These are phyloP conservation scores for Sonneratia caseolaris DNA, from an alignment of 345 rosid genomes.

Conservation along the genomic window DNA sequence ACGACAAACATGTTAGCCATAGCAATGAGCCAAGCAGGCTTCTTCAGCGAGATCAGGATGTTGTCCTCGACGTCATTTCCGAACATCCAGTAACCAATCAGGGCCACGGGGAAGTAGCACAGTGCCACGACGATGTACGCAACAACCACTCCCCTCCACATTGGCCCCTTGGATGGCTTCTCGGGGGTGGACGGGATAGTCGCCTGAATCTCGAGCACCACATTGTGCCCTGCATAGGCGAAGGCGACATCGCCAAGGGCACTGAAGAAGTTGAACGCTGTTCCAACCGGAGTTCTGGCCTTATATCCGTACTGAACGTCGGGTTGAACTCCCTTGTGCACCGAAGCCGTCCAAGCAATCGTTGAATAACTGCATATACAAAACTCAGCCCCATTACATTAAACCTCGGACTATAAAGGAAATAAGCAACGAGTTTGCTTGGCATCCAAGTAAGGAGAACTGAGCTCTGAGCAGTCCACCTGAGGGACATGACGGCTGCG, in stretches of 20 bases:
- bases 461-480: constrained; percentile 19
- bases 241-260: constrained; percentile 82
- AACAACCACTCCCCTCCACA: constrained; percentile 72
- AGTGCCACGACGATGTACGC: constrained; percentile 67
- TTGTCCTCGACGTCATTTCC: constrained; percentile 58
- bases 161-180: constrained; percentile 76
- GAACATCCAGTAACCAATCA: constrained; percentile 49
- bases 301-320: constrained; percentile 42
- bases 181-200: constrained; percentile 80
- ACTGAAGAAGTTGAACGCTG: constrained; percentile 51
- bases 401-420: no score
- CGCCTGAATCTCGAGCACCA: constrained; percentile 82
- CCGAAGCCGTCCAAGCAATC: constrained; percentile 67
- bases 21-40: constrained; percentile 64
- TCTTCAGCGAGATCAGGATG: constrained; percentile 51
- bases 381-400: neutral
- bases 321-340: constrained; percentile 41
- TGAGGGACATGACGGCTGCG: constrained; percentile 73
- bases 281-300: constrained; percentile 31
- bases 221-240: constrained; percentile 78
- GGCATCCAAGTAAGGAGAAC: neutral
- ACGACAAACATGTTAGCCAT: constrained; percentile 62
- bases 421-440: neutral
- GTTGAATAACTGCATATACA: constrained; percentile 54
- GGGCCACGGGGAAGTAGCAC: constrained; percentile 79